Evolutionary conservation across 2,329 filamentous ascomycete genomes (phyloP).

Genomic region (Xylaria sp.): DNA sequence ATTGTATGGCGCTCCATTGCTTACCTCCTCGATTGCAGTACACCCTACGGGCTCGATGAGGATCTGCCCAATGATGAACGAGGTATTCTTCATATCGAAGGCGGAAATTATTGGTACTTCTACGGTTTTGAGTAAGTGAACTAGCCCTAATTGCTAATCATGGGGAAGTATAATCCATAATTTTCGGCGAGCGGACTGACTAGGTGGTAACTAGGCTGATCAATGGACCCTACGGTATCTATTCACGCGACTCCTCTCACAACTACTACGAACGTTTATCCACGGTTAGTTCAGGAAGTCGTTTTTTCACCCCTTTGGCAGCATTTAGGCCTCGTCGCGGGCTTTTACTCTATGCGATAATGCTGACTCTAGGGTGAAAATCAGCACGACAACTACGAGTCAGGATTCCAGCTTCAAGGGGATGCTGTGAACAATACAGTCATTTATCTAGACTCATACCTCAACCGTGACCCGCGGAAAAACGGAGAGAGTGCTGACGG

Average conservation of each 20-base stretch:
- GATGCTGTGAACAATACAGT: conserved; percentile 53
- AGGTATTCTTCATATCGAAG: conserved; percentile 60
- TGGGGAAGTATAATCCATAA: background rate
- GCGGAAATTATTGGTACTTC: conserved; percentile 59
- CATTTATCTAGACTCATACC: conserved; percentile 57
- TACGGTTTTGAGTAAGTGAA: conserved; percentile 50
- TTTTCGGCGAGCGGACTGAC: background rate
- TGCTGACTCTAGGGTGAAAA: too few relatives aligned
- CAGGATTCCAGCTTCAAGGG: conserved; percentile 53
- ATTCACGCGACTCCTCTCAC: conserved; percentile 51
- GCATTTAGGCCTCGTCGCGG: too few relatives aligned
- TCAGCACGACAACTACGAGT: conserved; percentile 50
- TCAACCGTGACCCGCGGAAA: conserved; percentile 60
- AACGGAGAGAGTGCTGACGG: conserved; percentile 64
- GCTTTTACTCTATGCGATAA: too few relatives aligned
- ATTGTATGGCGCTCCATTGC: background rate
- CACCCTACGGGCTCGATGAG: conserved; percentile 54
- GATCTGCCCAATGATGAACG: conserved; percentile 55
- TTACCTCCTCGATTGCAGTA: conserved; percentile 15
- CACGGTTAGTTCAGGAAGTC: conserved; percentile 35
- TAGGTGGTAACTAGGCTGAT: conserved; percentile 41
- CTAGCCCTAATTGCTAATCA: background rate
- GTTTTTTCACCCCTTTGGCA: too few relatives aligned
- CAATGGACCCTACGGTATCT: conserved; percentile 54
- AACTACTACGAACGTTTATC: conserved; percentile 53